Conservation (phyloP, 2,329 filamentous ascomycete genomes). For the Verruconis gallopava region DNA sequence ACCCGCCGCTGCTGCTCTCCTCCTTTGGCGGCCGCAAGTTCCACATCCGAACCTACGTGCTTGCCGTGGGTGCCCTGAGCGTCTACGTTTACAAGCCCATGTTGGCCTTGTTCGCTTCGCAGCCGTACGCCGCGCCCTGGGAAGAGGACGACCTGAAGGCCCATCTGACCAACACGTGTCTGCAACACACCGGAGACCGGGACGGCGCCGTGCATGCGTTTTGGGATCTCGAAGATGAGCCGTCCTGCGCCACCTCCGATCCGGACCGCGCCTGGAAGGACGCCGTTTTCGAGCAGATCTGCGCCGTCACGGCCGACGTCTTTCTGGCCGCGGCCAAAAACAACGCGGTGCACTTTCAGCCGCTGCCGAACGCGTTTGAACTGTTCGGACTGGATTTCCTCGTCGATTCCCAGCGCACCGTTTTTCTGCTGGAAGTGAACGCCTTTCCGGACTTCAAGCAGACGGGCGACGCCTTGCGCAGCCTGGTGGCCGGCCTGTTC, state of each 20-base stretch:
- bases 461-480: conserved; percentile 63
- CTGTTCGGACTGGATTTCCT: conserved; percentile 86
- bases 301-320: conserved; percentile 55
- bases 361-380: conserved; percentile 79
- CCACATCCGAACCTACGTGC: conserved; percentile 84
- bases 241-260: conserved; percentile 9
- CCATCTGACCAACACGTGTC: conserved; percentile 91
- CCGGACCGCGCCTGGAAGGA: conserved; percentile 35
- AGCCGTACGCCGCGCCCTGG: conserved; percentile 56
- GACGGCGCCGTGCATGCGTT: conserved; percentile 61
- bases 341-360: conserved; percentile 86
- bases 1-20: conserved; percentile 62
- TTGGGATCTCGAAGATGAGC: conserved; percentile 48
- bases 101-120: conserved; percentile 82
- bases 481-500: conserved; percentile 65
- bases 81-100: conserved; percentile 83
- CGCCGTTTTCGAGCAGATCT: conserved; percentile 61
- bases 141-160: conserved; percentile 46
- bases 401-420: conserved; percentile 50
- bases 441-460: conserved; percentile 93
- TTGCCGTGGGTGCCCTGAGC: conserved; percentile 63
- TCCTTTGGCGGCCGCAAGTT: conserved; percentile 61
- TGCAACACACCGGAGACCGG: conserved; percentile 49
- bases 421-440: conserved; percentile 83
- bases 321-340: conserved; percentile 77